Base-by-base conservation (phyloP, 2,329 filamentous ascomycete species). In the Colletotrichum tamarilloi region DNA sequence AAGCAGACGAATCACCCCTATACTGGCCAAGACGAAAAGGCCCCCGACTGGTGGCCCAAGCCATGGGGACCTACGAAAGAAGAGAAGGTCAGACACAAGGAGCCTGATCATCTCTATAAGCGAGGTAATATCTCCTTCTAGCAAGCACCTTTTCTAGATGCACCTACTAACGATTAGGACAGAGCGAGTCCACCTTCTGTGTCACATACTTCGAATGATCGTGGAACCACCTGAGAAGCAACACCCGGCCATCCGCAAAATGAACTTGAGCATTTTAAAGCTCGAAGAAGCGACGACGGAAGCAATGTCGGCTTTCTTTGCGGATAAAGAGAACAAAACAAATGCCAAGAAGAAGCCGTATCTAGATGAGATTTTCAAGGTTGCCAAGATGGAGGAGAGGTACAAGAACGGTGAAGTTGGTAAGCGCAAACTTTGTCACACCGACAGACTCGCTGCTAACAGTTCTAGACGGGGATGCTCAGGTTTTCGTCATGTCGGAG, bases 1-100 rank as follows among this genome's bases (percentile, higher is more conserved):
- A 95, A 95, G 81, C 93, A 94, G 80, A 92, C 92, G 0, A 92
- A 89, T 22, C 91, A 93, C 76, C 93, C 93, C 0, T 95, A 95
- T 78, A 93, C 91, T 1, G 86, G 87, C n/a, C 89, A 87, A 38
- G 88, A 92, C 58, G 87, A 87, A 38, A 91, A 89, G 76, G 88
- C 88, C 1, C 90, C 91, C 0, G 88, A 88, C 64, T 93, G 92
- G 92, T 93, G 92, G 92, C 91, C 91, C 2, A 85, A 88, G 78
- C 83, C 85, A 7, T 87, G 88, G 86, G 85, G 88, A 0, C 78
- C 81, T 1, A 84, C 85, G 0, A 85, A 87, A 68, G 84, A 87
- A 46, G 85, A 89, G 59, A 86, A 85, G 56, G 90, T 93, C 65
- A 86, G 89, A 14, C 92, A 94, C 79, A 92, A 90, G 77, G 93